Evolutionary conservation across 768 basidiomycete species (phyloP), one percentile per base, ranked within the genome.

Genomic region (Pleurotus tuber-regium): DNA sequence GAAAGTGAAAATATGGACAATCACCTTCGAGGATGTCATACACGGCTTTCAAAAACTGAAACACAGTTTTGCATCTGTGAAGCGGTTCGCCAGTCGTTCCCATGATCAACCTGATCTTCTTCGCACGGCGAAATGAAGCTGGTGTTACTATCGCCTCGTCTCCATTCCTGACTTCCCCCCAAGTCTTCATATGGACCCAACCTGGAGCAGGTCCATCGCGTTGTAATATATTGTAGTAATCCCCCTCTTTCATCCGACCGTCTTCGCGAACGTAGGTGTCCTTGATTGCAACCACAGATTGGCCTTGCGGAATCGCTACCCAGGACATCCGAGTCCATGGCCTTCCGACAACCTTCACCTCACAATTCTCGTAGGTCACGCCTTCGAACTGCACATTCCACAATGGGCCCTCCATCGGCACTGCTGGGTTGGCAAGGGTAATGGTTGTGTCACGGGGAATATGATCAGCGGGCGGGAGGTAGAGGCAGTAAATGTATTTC

Each of bases 1-100:
- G n/a, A n/a, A n/a, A n/a, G n/a, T n/a, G n/a, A n/a, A n/a, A n/a
- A n/a, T n/a, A n/a, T n/a, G n/a, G n/a, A n/a, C n/a, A n/a, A n/a
- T n/a, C 11, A 50, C 49, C 49, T 50, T 50, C 49, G 14, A 50
- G 49, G 16, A 24, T 19, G 21, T 50, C 49, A 21, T 50, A 50
- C 49, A 50, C 25, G 5, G 40, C 49, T n/a, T 40, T 50, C 4
- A 50, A 16, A 40, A 50, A 50, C 6, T 24, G 14, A n/a, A 50
- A 23, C 4, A 40, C n/a, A 18, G 5, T 50, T 4, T 4, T 3
- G 39, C 35, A 50, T 9, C 12, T 3, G 25, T 18, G 18, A 1
- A 50, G 5, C 10, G 49, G 10, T 18, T 50, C 35, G 9, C 36
- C 49, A 2, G 35, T 11, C 11, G 23, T 28, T 4, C 12, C 18